Evolutionary conservation across 257 asterid species (phyloP).

Genomic region (Solanum virginianum): DNA sequence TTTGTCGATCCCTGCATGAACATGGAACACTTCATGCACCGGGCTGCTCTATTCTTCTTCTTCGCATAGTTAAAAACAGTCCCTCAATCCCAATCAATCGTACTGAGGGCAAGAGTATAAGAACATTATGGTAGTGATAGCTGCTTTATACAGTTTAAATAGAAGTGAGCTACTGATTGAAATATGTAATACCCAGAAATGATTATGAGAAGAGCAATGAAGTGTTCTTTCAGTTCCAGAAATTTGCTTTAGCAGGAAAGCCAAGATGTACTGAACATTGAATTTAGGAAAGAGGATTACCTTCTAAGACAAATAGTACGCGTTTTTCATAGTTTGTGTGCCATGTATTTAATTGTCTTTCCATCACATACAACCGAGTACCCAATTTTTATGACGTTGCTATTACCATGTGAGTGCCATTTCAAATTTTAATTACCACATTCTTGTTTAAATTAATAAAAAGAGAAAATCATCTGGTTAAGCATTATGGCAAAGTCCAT

Average conservation of each 20-base stretch:
- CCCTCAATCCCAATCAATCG: not conserved
- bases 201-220: not conserved
- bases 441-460: not conserved
- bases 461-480: not conserved
- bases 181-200: not conserved
- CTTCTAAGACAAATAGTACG: not conserved
- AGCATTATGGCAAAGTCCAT: not conserved
- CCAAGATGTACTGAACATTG: not conserved
- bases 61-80: not conserved
- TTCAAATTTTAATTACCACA: not conserved
- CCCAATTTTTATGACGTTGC: not conserved
- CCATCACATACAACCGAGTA: not conserved
- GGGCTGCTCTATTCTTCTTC: not conserved
- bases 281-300: not conserved
- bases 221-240: not conserved
- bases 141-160: not conserved
- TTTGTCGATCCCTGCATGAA: not conserved
- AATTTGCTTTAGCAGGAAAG: not conserved
- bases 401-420: not conserved
- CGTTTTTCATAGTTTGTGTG: not conserved
- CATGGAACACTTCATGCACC: not conserved
- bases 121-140: not conserved
- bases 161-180: not conserved
- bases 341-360: not conserved
- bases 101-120: not conserved